phyloP scores from a whole-genome alignment of 768 basidiomycete genomes.

The Coprinopsis marcescibilis region DNA sequence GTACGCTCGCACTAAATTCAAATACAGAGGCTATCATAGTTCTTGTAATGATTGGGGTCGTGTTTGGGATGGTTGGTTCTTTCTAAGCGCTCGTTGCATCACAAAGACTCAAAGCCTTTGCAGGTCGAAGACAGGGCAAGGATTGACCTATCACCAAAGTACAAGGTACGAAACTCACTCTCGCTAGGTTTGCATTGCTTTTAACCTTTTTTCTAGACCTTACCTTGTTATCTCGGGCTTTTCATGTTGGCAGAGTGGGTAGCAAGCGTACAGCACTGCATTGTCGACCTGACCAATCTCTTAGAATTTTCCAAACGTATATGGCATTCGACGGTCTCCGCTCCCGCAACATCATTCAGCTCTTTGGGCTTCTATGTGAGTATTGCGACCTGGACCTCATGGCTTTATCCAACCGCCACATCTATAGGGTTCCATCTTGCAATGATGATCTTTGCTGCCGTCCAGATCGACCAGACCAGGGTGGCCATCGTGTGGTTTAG shows the following conservation, averaged over 20 bases:
- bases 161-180: constrained; percentile 43
- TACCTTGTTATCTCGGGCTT: constrained; percentile 80
- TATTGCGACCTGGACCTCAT: constrained; percentile 1
- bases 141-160: too few relatives aligned
- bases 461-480: constrained; percentile 75
- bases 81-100: constrained; percentile 20
- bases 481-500: constrained; percentile 41
- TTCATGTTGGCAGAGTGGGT: constrained; percentile 78
- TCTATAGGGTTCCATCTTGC: constrained; percentile 65
- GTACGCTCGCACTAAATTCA: not conserved
- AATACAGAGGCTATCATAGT: constrained; percentile 67
- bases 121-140: constrained; percentile 5
- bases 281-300: constrained; percentile 2
- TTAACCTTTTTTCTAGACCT: constrained; percentile 39
- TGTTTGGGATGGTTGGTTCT: constrained; percentile 67
- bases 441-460: constrained; percentile 64
- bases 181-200: not conserved
- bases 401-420: not conserved
- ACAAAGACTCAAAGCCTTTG: not conserved
- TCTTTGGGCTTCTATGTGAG: constrained; percentile 67
- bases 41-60: constrained; percentile 66
- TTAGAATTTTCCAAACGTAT: constrained; percentile 72
- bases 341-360: constrained; percentile 71
- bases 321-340: constrained; percentile 84
- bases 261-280: not conserved